Conservation (phyloP, 768 basidiomycete species). For the Floccularia luteovirens region DNA sequence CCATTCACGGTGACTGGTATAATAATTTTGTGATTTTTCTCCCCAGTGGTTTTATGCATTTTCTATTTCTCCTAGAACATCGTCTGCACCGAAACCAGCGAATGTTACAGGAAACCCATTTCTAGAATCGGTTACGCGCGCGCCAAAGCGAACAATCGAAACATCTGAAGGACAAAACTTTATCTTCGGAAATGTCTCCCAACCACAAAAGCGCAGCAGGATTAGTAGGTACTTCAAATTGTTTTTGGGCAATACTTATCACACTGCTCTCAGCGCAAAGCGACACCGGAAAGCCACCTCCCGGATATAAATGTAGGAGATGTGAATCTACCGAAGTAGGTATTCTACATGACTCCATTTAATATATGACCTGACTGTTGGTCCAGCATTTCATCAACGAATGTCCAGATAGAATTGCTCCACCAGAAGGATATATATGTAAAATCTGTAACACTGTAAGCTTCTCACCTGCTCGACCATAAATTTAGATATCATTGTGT, state of each 20-base stretch:
- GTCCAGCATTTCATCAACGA: conserved; percentile 67
- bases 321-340: conserved; percentile 71
- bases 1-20: conserved; percentile 1
- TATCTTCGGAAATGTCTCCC: conserved; percentile 59
- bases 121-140: conserved; percentile 25
- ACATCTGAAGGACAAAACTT: conserved; percentile 49
- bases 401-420: conserved; percentile 69
- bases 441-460: conserved; percentile 71
- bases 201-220: conserved; percentile 49
- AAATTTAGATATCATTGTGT: conserved; percentile 2
- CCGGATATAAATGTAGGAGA: conserved; percentile 70
- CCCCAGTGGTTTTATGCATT: conserved; percentile 97
- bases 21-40: conserved; percentile 4
- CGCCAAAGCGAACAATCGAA: conserved; percentile 49
- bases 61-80: conserved; percentile 56
- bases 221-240: conserved; percentile 30
- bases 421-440: conserved; percentile 83
- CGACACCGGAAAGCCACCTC: conserved; percentile 51
- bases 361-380: not conserved
- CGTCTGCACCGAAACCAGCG: conserved; percentile 25
- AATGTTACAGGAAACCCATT: conserved; percentile 75
- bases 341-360: conserved; percentile 1
- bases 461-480: conserved; percentile 5
- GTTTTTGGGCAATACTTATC: not conserved
- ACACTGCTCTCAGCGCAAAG: conserved; percentile 18